phyloP scores from a whole-genome alignment of 495 filamentous ascomycete species.

The Astrothelium subdiscretum region DNA sequence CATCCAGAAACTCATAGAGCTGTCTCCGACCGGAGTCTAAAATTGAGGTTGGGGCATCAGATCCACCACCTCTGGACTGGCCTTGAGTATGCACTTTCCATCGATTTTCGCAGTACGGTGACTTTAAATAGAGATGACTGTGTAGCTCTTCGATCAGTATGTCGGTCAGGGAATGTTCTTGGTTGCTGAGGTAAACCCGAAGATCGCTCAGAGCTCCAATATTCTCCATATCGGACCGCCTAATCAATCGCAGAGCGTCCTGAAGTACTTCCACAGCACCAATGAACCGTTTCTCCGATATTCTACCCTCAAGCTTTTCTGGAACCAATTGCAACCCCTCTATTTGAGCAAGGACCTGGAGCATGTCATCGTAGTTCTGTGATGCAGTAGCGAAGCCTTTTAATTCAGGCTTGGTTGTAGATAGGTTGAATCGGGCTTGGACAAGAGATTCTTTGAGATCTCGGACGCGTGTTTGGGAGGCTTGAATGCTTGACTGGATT shows the following conservation, averaged over 20 bases:
- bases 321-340: slow-evolving; percentile 85
- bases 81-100: slow-evolving; percentile 59
- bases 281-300: slow-evolving; percentile 92
- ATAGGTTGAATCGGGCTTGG: slow-evolving; percentile 69
- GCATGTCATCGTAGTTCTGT: slow-evolving; percentile 81
- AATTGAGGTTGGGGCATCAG: not conserved
- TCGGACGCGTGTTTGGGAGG: slow-evolving; percentile 76
- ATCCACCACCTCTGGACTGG: not conserved
- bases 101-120: slow-evolving; percentile 85
- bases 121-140: slow-evolving; percentile 94
- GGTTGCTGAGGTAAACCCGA: slow-evolving; percentile 78
- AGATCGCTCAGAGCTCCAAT: slow-evolving; percentile 84
- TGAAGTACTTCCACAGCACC: slow-evolving; percentile 86
- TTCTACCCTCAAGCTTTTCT: slow-evolving; percentile 81
- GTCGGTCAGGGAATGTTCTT: slow-evolving; percentile 84
- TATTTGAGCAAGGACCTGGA: slow-evolving; percentile 72
- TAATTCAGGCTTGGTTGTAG: slow-evolving; percentile 81
- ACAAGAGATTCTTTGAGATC: slow-evolving; percentile 69
- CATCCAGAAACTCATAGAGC: slow-evolving; percentile 67
- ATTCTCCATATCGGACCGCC: slow-evolving; percentile 78
- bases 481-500: slow-evolving; percentile 86
- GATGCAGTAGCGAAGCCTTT: slow-evolving; percentile 76
- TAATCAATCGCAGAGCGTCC: slow-evolving; percentile 67
- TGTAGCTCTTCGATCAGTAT: slow-evolving; percentile 94
- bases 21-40: slow-evolving; percentile 41